These are phyloP conservation scores for Emmonsia crescens DNA, from an alignment of 2,329 filamentous ascomycete species.

Conservation along the genomic window DNA sequence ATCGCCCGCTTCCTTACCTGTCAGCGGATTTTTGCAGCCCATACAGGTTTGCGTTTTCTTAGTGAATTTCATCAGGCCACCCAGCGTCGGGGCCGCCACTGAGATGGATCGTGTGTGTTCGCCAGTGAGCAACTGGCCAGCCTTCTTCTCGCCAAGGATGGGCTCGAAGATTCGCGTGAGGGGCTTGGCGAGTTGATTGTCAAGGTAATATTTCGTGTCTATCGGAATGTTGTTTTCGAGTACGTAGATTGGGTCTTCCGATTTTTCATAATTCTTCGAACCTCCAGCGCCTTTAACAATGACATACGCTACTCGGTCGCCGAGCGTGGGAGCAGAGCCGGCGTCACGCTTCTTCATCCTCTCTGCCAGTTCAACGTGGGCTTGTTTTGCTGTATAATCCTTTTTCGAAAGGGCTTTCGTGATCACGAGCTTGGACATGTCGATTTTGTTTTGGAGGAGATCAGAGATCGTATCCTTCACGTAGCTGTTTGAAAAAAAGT, in stretches of 20 bases:
- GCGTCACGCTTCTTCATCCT: slow-evolving; percentile 96
- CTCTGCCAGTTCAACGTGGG: slow-evolving; percentile 87
- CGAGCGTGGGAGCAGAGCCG: slow-evolving; percentile 81
- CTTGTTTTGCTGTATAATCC: slow-evolving; percentile 84
- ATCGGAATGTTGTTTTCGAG: slow-evolving; percentile 96
- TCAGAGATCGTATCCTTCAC: slow-evolving; percentile 95
- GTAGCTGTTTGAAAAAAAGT: slow-evolving; percentile 48
- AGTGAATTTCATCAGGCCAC: slow-evolving; percentile 94
- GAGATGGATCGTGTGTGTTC: slow-evolving; percentile 93
- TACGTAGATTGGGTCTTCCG: slow-evolving; percentile 93
- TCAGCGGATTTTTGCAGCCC: slow-evolving; percentile 95
- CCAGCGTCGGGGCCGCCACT: slow-evolving; percentile 80
- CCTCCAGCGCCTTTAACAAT: slow-evolving; percentile 87
- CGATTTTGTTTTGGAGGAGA: slow-evolving; percentile 90
- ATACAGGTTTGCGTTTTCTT: slow-evolving; percentile 98
- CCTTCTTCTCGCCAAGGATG: slow-evolving; percentile 88
- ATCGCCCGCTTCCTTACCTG: slow-evolving; percentile 62
- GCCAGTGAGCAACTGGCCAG: slow-evolving; percentile 72
- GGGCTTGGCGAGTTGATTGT: slow-evolving; percentile 95
- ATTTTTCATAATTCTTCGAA: slow-evolving; percentile 92
- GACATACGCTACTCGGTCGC: slow-evolving; percentile 95
- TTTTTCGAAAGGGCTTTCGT: slow-evolving; percentile 91
- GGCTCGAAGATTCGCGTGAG: slow-evolving; percentile 94
- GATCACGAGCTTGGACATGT: slow-evolving; percentile 98
- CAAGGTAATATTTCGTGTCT: slow-evolving; percentile 96